Conservation (phyloP, 352 stramenopile species). For the Halophytophthora polymorphica region DNA sequence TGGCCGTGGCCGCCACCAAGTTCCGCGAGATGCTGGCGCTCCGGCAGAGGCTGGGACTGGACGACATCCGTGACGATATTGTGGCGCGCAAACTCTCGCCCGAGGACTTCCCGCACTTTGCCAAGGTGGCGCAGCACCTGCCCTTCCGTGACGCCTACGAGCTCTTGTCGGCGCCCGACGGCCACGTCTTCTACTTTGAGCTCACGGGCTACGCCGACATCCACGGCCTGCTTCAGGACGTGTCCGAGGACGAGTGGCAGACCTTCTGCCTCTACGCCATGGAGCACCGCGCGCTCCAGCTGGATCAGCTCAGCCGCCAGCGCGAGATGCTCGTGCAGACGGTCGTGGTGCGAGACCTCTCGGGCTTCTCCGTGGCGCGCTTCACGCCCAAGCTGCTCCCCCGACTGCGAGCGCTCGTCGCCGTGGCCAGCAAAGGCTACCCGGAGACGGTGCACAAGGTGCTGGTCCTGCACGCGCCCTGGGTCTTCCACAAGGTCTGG, state of each 20-base stretch:
- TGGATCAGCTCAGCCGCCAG: constrained; percentile 64
- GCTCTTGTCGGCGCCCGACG: constrained; percentile 32
- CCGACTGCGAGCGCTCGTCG: constrained; percentile 35
- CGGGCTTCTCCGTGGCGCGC: constrained; percentile 58
- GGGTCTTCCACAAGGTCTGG: constrained; percentile 79
- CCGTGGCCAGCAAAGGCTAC: constrained; percentile 62
- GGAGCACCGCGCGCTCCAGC: constrained; percentile 59
- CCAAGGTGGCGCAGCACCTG: constrained; percentile 67
- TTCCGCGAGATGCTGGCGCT: constrained; percentile 66
- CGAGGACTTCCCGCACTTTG: constrained; percentile 59
- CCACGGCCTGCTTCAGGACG: constrained; percentile 47
- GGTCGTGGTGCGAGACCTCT: constrained; percentile 61
- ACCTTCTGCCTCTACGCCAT: constrained; percentile 74
- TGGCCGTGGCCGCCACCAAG: constrained; percentile 51
- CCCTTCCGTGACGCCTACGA: constrained; percentile 67
- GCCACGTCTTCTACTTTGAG: constrained; percentile 67
- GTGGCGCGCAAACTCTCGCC: constrained; percentile 39
- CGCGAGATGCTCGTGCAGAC: constrained; percentile 55
- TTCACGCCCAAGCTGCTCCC: constrained; percentile 54
- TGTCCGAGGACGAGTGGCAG: constrained; percentile 69
- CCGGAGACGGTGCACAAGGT: constrained; percentile 56
- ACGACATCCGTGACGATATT: constrained; percentile 59
- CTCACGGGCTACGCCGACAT: constrained; percentile 68
- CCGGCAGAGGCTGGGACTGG: constrained; percentile 52
- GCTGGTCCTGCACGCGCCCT: constrained; percentile 59